Evolutionary conservation across 2,329 filamentous ascomycete species (phyloP).

Genomic region (Botrytis galanthina): DNA sequence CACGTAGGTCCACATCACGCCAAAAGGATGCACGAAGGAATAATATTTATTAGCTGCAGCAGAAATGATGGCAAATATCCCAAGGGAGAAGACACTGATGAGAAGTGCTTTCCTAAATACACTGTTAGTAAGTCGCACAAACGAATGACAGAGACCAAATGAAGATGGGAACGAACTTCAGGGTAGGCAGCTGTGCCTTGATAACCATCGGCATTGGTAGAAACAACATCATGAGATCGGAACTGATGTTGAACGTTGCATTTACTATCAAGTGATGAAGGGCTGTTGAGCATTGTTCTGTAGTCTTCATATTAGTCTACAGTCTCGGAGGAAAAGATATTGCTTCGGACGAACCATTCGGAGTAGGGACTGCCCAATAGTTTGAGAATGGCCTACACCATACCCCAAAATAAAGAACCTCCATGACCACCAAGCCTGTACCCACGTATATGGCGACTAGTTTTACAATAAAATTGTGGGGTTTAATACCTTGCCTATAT

Average conservation of each 20-base stretch:
- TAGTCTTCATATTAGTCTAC: conserved; percentile 9
- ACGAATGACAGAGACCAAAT: conserved; percentile 36
- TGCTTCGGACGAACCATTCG: conserved; percentile 44
- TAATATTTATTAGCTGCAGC: conserved; percentile 51
- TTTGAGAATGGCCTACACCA: conserved; percentile 56
- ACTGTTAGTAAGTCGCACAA: background rate
- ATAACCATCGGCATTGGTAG: conserved; percentile 52
- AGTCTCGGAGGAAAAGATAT: background rate
- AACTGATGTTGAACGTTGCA: conserved; percentile 57
- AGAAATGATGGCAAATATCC: conserved; percentile 50
- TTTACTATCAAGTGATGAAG: conserved; percentile 58
- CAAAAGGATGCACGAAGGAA: conserved; percentile 42
- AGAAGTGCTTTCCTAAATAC: conserved; percentile 49
- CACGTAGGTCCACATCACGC: conserved; percentile 32
- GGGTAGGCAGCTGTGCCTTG: conserved; percentile 45
- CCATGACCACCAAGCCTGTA: conserved; percentile 50
- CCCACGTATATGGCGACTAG: conserved; percentile 48
- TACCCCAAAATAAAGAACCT: conserved; percentile 49
- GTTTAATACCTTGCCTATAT: conserved; percentile 2
- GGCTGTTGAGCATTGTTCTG: conserved; percentile 56
- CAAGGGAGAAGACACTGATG: conserved; percentile 46
- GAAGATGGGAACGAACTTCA: conserved; percentile 39
- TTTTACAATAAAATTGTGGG: conserved; percentile 49
- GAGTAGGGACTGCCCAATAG: conserved; percentile 57
- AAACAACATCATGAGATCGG: conserved; percentile 57